Conservation (phyloP, 805 yeast species). For the Priceomyces carsonii region DNA sequence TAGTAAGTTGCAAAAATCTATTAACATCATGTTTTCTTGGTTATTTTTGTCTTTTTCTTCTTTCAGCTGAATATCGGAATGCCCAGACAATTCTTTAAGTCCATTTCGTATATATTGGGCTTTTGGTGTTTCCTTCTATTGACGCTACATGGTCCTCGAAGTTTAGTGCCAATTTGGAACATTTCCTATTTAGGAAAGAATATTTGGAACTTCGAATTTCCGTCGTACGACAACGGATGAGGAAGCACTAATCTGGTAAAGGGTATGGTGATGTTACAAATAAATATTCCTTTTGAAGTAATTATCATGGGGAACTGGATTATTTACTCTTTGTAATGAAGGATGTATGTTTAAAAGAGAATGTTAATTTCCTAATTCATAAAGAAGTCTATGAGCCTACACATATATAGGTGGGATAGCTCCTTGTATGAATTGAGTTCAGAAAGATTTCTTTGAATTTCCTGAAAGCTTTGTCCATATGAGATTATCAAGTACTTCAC, state of each 20-base stretch:
- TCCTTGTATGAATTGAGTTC: neutral
- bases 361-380: constrained; percentile 1
- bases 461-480: constrained; percentile 12
- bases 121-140: too few relatives aligned
- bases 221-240: constrained; percentile 1
- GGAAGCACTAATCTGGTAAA: constrained; percentile 1
- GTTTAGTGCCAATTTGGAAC: too few relatives aligned
- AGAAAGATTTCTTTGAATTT: constrained; percentile 1
- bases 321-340: neutral
- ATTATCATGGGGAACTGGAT: neutral
- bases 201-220: constrained; percentile 4
- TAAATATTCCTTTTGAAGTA: constrained; percentile 2
- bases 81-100: too few relatives aligned
- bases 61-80: too few relatives aligned
- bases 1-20: too few relatives aligned
- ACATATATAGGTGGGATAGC: constrained; percentile 3
- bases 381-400: neutral
- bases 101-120: neutral
- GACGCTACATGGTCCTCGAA: too few relatives aligned
- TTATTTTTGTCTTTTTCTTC: too few relatives aligned
- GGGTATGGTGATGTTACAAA: neutral
- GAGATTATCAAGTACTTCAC: constrained; percentile 33
- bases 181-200: too few relatives aligned
- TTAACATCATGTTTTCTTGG: too few relatives aligned
- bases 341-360: constrained; percentile 1